These are phyloP conservation scores for Neodidymelliopsis sp. DNA, from an alignment of 2,329 filamentous ascomycete species.

Conservation along the genomic window DNA sequence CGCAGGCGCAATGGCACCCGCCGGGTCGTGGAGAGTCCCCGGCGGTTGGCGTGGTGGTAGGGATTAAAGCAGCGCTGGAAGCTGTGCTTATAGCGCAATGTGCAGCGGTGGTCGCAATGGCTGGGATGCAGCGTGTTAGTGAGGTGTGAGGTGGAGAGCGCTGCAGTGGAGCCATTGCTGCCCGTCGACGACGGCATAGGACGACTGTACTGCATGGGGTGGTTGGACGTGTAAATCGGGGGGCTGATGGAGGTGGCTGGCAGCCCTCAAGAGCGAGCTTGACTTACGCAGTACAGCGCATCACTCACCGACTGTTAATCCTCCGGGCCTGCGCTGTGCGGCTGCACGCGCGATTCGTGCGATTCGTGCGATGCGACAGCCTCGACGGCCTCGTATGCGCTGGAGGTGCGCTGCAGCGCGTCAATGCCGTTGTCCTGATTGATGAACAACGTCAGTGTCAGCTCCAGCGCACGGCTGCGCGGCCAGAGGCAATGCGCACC, in stretches of 20 bases:
- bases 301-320: constrained; percentile 19
- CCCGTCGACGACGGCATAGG: constrained; percentile 9
- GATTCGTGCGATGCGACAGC: not conserved
- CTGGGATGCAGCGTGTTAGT: constrained; percentile 33
- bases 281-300: constrained; percentile 17
- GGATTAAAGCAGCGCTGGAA: constrained; percentile 20
- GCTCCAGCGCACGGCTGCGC: constrained; percentile 27
- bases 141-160: constrained; percentile 25
- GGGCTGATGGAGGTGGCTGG: constrained; percentile 29
- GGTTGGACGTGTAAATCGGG: constrained; percentile 29
- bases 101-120: constrained; percentile 25
- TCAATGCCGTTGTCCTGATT: constrained; percentile 22
- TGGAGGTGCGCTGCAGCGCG: constrained; percentile 22
- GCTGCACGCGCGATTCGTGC: constrained; percentile 24
- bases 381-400: constrained; percentile 19
- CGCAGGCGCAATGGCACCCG: constrained; percentile 32
- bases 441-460: constrained; percentile 26
- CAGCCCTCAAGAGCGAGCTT: constrained; percentile 1
- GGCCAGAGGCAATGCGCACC: constrained; percentile 19
- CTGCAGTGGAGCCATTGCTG: constrained; percentile 36
- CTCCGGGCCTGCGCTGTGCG: constrained; percentile 3
- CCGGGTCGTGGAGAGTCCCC: constrained; percentile 24
- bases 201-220: constrained; percentile 18
- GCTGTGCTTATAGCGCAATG: constrained; percentile 28
- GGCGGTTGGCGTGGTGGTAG: constrained; percentile 23